Evolutionary conservation across 2,329 filamentous ascomycete genomes (phyloP), one percentile per base, ranked within the genome.

Genomic region (Purpureocillium lavendulum): DNA sequence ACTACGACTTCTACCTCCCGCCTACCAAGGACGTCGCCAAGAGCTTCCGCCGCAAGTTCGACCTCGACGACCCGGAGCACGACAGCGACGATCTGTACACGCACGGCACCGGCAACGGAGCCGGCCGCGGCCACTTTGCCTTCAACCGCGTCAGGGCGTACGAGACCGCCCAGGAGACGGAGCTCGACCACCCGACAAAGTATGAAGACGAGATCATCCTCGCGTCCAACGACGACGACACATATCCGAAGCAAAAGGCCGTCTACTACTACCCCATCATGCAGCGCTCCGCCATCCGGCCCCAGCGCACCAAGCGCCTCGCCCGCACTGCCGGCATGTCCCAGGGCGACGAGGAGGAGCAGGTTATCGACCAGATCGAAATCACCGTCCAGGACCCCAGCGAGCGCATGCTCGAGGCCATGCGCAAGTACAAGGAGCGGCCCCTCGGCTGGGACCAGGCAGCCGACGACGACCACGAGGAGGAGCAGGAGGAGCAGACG

Each of bases 181-280:
- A 78, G 56, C 62, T 74, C 34, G 68, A 73, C 46, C 70, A 76
- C 52, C 56, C 67, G 30, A 73, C 69, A 39, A 82, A 82, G 59
- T 83, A 81, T 55, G 67, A 73, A 46, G 71, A 82, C 45, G 78
- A 84, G 57, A 64, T 83, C 28, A 68, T 81, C 41, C 60, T 84
- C 21, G 69, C 75, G 3, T 71, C 73, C 51, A 70, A 76, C 49
- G 70, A 77, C 45, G 71, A 73, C 45, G 69, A 59, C 17, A 51
- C 60, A 36, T 66, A 70, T 45, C 68, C 69, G 37, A 59, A 62
- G 40, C 69, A 75, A 46, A 76, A 75, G 55, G 79, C 70, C 7
- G 75, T 72, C 11, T 82, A 80, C 57, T 84, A 82, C 59, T 84
- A 83, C 50, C 80, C 80, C 4, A 69, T 84, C 45, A 74, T 83